phyloP scores from a whole-genome alignment of 2,329 filamentous ascomycete genomes.

The Sodiomyces alkalinus region DNA sequence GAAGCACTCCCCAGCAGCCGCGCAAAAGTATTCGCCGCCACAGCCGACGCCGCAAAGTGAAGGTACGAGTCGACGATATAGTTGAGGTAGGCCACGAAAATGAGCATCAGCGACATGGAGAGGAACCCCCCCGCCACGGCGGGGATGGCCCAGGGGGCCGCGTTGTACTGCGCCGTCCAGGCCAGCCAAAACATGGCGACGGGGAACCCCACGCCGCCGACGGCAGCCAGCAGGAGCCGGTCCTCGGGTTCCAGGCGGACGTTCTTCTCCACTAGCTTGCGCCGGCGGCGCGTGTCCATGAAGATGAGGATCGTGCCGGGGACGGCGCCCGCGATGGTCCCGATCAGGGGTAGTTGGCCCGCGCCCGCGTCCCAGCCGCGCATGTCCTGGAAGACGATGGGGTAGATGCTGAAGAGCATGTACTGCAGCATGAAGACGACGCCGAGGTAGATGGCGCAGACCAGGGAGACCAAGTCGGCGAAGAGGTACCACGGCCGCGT shows the following conservation, averaged over 20 bases:
- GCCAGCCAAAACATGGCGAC: conserved; percentile 47
- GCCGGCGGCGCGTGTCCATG: conserved; percentile 20
- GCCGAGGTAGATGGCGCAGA: conserved; percentile 35
- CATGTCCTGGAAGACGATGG: conserved; percentile 35
- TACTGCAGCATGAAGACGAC: conserved; percentile 37
- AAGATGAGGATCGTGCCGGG: conserved; percentile 26
- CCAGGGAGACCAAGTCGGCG: conserved; percentile 35
- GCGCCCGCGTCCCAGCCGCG: conserved; percentile 39
- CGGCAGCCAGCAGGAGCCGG: conserved; percentile 43
- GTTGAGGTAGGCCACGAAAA: conserved; percentile 37
- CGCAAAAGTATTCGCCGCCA: conserved; percentile 48
- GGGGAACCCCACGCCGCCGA: conserved; percentile 35
- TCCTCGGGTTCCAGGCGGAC: conserved; percentile 25
- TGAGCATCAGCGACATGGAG: conserved; percentile 18
- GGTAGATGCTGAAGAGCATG: conserved; percentile 44
- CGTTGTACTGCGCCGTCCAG: conserved; percentile 37
- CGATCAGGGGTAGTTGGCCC: conserved; percentile 34
- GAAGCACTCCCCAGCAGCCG: conserved; percentile 40
- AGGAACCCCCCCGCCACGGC: conserved; percentile 21
- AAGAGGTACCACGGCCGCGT: conserved; percentile 38
- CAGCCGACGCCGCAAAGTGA: conserved; percentile 45
- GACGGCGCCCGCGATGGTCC: conserved; percentile 30
- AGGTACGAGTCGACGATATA: conserved; percentile 39
- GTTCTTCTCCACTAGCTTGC: conserved; percentile 21
- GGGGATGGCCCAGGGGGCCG: conserved; percentile 40